Evolutionary conservation across 1,284 basidiomycete species (phyloP).

Genomic region (Phlebopus sp.): DNA sequence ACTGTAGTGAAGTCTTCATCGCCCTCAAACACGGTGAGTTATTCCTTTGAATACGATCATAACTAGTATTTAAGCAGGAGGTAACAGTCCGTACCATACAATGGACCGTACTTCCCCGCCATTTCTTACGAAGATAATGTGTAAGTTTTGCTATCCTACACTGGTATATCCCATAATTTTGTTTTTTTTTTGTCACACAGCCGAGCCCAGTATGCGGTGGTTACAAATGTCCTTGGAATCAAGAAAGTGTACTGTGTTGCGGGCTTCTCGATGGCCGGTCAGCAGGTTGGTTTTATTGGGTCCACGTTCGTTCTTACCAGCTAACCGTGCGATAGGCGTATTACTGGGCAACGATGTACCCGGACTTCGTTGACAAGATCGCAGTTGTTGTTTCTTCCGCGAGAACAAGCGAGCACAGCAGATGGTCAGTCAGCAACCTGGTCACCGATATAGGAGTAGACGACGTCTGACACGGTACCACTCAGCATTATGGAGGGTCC

Average conservation of each 20-base stretch:
- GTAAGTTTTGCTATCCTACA: conserved; percentile 4
- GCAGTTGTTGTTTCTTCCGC: conserved; percentile 28
- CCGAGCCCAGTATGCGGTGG: conserved; percentile 52
- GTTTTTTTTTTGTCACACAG: conserved; percentile 31
- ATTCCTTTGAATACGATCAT: conserved; percentile 7
- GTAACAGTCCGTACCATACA: conserved; percentile 41
- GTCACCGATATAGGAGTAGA: not conserved
- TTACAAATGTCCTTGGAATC: conserved; percentile 48
- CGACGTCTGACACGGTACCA: not conserved
- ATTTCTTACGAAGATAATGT: conserved; percentile 31
- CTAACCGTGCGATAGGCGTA: conserved; percentile 41
- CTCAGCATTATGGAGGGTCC: conserved; percentile 56
- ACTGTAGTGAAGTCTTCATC: conserved; percentile 10
- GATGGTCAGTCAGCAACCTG: conserved; percentile 39
- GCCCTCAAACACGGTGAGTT: conserved; percentile 16
- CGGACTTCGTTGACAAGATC: conserved; percentile 52
- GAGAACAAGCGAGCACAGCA: conserved; percentile 55
- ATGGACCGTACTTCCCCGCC: conserved; percentile 45
- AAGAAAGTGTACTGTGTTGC: conserved; percentile 47
- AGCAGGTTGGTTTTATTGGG: conserved; percentile 37
- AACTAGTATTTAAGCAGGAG: conserved; percentile 11
- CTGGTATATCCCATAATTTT: not conserved
- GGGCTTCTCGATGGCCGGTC: conserved; percentile 62
- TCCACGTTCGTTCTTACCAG: not conserved
- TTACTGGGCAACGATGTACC: conserved; percentile 56